A percentile compares a stretch with the other conserved stretches of the same genome.
Conservation (phyloP, 2,329 filamentous ascomycete genomes). For the Monilinia laxa region DNA sequence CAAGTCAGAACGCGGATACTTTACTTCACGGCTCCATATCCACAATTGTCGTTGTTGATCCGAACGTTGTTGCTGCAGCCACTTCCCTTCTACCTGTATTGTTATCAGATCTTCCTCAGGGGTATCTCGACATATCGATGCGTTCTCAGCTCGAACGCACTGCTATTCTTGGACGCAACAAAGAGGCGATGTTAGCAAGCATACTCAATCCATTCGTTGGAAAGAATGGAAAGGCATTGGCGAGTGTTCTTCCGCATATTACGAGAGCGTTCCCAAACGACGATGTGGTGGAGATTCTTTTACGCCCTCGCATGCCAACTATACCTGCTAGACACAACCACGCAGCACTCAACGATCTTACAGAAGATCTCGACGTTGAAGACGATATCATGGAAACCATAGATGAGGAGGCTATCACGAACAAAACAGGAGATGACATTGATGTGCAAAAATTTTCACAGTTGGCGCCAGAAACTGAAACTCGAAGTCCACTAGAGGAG, state of each 20-base stretch:
- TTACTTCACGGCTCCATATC: slow-evolving; percentile 52
- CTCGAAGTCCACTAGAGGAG: too few species aligned
- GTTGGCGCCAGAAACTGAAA: background rate
- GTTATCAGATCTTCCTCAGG: slow-evolving; percentile 63
- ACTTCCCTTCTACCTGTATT: slow-evolving; percentile 60
- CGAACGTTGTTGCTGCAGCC: slow-evolving; percentile 57
- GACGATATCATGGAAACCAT: slow-evolving; percentile 9
- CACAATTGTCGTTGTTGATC: slow-evolving; percentile 42
- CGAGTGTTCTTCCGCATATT: slow-evolving; percentile 80
- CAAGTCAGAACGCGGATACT: slow-evolving; percentile 66
- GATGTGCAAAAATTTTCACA: background rate
- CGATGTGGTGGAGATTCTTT: slow-evolving; percentile 68
- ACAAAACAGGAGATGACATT: background rate
- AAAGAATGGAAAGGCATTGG: slow-evolving; percentile 60
- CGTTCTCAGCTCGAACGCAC: slow-evolving; percentile 78
- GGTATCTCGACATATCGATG: slow-evolving; percentile 66
- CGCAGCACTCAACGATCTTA: background rate
- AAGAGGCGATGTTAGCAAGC: slow-evolving; percentile 75
- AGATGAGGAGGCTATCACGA: background rate
- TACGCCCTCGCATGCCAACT: slow-evolving; percentile 53
- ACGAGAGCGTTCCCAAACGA: slow-evolving; percentile 63
- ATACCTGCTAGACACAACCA: slow-evolving; percentile 31
- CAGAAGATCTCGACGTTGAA: slow-evolving; percentile 3
- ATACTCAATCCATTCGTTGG: slow-evolving; percentile 74
- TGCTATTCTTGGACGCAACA: slow-evolving; percentile 68